Base-by-base conservation (phyloP, 2,329 filamentous ascomycete genomes). In the Seiridium cupressi region DNA sequence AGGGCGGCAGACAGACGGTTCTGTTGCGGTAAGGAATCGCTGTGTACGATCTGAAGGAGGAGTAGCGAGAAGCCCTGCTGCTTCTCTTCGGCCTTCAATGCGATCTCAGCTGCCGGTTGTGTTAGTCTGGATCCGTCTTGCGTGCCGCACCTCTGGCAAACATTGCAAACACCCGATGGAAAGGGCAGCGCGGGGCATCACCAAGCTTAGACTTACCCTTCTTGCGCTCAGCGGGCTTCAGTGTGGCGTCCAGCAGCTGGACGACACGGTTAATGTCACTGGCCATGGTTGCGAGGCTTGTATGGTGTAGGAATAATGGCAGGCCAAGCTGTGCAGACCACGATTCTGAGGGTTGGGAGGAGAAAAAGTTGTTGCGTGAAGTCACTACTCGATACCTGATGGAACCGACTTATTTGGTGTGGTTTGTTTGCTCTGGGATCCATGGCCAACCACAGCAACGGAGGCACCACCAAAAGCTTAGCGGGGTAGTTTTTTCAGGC, bases 31-130 rank as follows among this genome's bases (percentile, higher is more conserved):
- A 90, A 85, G 47, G 84, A 80, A 60, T 88, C 85, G 66, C 89
- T 87, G 64, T 91, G 92, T 69, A 97, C 92, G 72, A 98, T 96
- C 69, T 94, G 93, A 57, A 99, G 89, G 58, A 99, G 87, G 59
- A 84, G 83, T 56, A 98, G 83, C 13, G 94, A 96, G 80, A 96
- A 99, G 70, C 90, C 89, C 7, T 92, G 90, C 74, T 93, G 93
- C 71, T 82, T 81, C 75, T 97, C 89, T 78, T 95, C 89, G 63
- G 85, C 81, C 71, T 90, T 89, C 68, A 98, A 86, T 60, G 89
- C 87, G 68, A 82, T 81, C 81, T 98, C 93, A 74, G 94, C 93
- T 98, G 75, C 68, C 66, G 62, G 66, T 46, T 51, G 63, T 53
- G 51, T 69, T 60, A 68, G 64, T 55, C 49, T 32, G 40, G 42